Evolutionary conservation across 257 asterid species (phyloP), one percentile per base, ranked within the genome.

Genomic region (Cinchona pubescens): DNA sequence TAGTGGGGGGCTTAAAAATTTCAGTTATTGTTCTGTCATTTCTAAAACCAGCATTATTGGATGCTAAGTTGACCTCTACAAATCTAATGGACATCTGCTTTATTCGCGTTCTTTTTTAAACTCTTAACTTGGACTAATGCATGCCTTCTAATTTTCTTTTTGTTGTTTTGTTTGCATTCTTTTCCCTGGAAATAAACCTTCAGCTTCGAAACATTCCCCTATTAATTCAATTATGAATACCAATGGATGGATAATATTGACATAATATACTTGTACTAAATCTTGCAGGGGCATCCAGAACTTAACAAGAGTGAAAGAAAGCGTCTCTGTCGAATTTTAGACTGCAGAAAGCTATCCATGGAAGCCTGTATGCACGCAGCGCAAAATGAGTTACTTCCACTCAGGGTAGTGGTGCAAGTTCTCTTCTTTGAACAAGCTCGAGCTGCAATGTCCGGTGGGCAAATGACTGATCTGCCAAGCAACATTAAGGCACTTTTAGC

Each of bases 381-480:
- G 29, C 97, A 90, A 58, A 93, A 93, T 74, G 98, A 93, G 79
- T 84, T 90, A 82, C 96, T 93, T 10, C 97, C 98, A 0, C 60
- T 93, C 11, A 82, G 98, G 78, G 95, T 93, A 35, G 90, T 93
- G 10, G 96, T 93, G 58, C 97, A 93, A 82, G 98, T 93, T 45
- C 97, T 93, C 16, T 91, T 90, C 90, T 87, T 88, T 15, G 97
- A 93, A 91, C 98, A 93, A 74, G 96, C 96, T n/a, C 89, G 96
- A 73, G 89, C 92, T 35, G 85, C 91, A 15, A 83, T 75, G 86
- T 79, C 91, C 0, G 94, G 96, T 18, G 90, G 87, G 25, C 89
- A 86, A 73, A 87, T 86, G 18, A 72, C 90, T 0, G 96, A 93
- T 38, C 69, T 91, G 46, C 96, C 97, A 0, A 74, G 79, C 82